Base-by-base conservation (phyloP, 2,329 filamentous ascomycete species). In the Colletotrichum sp. region DNA sequence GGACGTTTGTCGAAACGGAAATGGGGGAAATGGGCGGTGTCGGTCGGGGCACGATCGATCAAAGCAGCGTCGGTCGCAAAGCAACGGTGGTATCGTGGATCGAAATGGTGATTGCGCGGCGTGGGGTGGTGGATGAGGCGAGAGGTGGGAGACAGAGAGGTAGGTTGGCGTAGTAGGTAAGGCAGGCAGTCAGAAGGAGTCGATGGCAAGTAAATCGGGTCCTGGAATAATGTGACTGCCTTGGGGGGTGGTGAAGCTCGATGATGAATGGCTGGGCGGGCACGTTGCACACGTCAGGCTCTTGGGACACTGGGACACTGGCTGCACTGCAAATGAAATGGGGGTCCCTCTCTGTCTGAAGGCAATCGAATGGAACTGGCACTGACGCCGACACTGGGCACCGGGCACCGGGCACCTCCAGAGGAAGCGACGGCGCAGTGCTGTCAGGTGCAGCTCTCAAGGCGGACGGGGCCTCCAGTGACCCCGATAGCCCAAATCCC, bases 151-250 rank as follows among this genome's bases (percentile, higher is more conserved):
- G 21, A 57, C 36, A 61, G 34, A 48, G 3, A 52, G n/a, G 34
- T 72, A 48, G 18, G 9, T n/a, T n/a, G 38, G 38, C 38, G 38
- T 48, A 30, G 60, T 24, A 66, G 67, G 58, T 24, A 61, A 26
- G 21, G 55, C 8, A 36, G 28, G 57, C 43, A 52, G 43, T 52
- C n/a, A 52, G 30, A 28, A 36, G 52, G 68, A 64, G 64, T 67
- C 67, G 77, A 69, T 67, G 75, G 65, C 43, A 21, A 52, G 43
- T 69, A 65, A 77, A 73, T 61, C 71, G 61, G 74, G 70, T 61
- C 64, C 70, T 63, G 67, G 70, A 63, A 65, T 63, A 77, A 77
- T 77, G 74, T 68, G 68, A 76, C 77, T 78, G 75, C 72, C 75
- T 78, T 75, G 71, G 71, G 70, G 65, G 72, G 58, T 32, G 36